phyloP scores from a whole-genome alignment of 352 stramenopile genomes.

The Globisporangium megalacanthum region DNA sequence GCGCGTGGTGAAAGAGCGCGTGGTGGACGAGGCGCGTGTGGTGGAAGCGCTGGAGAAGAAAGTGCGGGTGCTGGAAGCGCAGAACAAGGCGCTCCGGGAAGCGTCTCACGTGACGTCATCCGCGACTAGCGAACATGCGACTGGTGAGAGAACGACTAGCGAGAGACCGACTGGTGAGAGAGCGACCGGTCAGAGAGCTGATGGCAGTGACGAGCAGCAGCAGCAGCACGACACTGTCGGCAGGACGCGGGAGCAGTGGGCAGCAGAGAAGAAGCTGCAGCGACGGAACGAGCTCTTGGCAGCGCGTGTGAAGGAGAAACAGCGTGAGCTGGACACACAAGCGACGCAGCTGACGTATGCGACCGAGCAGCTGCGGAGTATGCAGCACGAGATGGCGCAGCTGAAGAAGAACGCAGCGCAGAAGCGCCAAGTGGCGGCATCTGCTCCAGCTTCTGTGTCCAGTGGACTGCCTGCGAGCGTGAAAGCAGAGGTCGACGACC shows the following conservation, averaged over 20 bases:
- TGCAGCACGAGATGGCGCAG: conserved; percentile 23
- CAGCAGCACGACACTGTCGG: neutral
- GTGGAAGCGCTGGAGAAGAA: conserved; percentile 63
- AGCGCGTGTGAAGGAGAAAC: conserved; percentile 64
- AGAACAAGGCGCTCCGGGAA: conserved; percentile 79
- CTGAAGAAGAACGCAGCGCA: conserved; percentile 15
- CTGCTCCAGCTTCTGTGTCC: neutral
- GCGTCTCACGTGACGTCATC: conserved; percentile 8
- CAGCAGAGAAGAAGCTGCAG: conserved; percentile 67
- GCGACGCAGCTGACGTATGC: conserved; percentile 37
- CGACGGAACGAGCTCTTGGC: conserved; percentile 59
- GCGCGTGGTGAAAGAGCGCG: conserved; percentile 49
- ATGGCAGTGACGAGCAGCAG: neutral
- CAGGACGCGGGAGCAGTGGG: conserved; percentile 33
- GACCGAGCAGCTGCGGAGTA: conserved; percentile 22
- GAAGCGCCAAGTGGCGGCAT: conserved; percentile 7
- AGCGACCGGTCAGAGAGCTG: conserved; percentile 1
- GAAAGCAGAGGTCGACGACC: conserved; percentile 29
- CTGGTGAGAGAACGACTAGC: neutral
- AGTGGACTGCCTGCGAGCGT: conserved; percentile 1
- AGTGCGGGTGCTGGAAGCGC: conserved; percentile 63
- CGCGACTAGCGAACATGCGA: neutral
- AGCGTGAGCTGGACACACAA: conserved; percentile 36
- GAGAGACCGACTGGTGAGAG: neutral
- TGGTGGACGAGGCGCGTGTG: conserved; percentile 32